These are phyloP conservation scores for Cryptosporidium sp. DNA, from an alignment of 169 alveolate species.

Conservation along the genomic window DNA sequence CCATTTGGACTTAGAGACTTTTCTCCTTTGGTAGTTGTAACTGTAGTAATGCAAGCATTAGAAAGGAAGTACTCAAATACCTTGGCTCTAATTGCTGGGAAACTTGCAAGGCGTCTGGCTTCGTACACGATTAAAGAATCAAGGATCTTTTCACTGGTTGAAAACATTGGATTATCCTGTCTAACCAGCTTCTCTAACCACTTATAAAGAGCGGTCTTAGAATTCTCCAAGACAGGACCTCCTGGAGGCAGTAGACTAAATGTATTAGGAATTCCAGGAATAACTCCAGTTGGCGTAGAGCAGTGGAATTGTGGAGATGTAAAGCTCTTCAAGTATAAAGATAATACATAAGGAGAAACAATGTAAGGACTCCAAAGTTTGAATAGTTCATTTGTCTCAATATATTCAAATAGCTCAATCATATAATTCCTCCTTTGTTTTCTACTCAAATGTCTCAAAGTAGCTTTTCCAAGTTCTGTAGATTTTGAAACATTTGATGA, in stretches of 20 bases:
- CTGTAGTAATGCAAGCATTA: constrained; percentile 67
- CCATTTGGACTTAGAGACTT: constrained; percentile 32
- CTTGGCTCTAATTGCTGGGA: constrained; percentile 47
- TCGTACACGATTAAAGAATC: constrained; percentile 63
- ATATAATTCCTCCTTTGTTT: constrained; percentile 27
- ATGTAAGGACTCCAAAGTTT: constrained; percentile 34
- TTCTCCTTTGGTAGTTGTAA: constrained; percentile 68
- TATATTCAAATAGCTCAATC: constrained; percentile 41
- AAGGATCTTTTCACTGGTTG: constrained; percentile 28
- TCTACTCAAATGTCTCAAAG: background rate
- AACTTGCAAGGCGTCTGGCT: constrained; percentile 60
- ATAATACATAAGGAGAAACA: constrained; percentile 58
- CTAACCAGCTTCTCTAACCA: constrained; percentile 51
- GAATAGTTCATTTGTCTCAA: constrained; percentile 24
- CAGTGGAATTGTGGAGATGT: constrained; percentile 69
- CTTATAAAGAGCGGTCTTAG: constrained; percentile 51
- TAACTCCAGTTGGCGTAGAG: constrained; percentile 44
- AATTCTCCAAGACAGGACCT: constrained; percentile 64
- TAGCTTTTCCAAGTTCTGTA: background rate
- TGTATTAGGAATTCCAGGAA: constrained; percentile 32
- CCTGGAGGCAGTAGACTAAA: constrained; percentile 60
- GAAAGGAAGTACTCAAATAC: constrained; percentile 38
- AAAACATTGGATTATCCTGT: constrained; percentile 49
- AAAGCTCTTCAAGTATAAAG: constrained; percentile 44
- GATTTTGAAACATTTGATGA: background rate